phyloP scores from a whole-genome alignment of 192 early-diverging fungal genomes.

The Chytriomyces hyalinus region DNA sequence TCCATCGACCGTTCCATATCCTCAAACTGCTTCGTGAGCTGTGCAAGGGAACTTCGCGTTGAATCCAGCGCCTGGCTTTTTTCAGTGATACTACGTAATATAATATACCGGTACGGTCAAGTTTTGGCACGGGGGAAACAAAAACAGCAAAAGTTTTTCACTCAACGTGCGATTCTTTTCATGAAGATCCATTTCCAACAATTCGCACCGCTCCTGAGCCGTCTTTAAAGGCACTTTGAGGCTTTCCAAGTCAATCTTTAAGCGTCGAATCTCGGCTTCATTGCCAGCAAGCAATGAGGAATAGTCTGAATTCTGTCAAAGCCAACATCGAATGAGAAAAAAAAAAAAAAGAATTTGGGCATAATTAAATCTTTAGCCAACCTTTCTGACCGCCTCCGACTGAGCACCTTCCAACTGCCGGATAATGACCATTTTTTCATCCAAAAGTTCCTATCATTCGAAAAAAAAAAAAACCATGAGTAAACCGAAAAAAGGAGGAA shows the following conservation, averaged over 20 bases:
- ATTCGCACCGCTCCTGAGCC: background rate
- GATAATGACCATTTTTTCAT: constrained; percentile 27
- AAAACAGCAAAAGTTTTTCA: background rate
- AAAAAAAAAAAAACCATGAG: background rate
- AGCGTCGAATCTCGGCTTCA: constrained; percentile 1
- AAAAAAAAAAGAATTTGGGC: background rate
- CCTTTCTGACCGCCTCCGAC: constrained; percentile 22
- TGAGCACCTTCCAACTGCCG: constrained; percentile 15
- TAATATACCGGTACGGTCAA: background rate
- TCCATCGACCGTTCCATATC: constrained; percentile 16
- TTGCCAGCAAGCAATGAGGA: background rate
- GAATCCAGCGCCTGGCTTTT: background rate
- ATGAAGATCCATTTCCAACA: background rate
- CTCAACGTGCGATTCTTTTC: constrained; percentile 1
- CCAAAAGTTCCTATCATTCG: constrained; percentile 15
- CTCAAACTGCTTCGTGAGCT: constrained; percentile 13
- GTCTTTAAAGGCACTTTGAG: background rate
- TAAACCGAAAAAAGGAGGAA: background rate
- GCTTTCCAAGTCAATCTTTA: constrained; percentile 7
- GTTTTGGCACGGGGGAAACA: background rate
- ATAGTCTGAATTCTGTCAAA: constrained; percentile 10
- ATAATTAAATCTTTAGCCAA: background rate
- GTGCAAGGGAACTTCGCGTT: background rate
- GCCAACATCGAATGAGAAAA: background rate
- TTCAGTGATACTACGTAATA: background rate